A percentile compares a stretch with the other conserved stretches of the same genome.
phyloP scores from a whole-genome alignment of 176 grass and related monocot genomes.

The Hsuehochloa calcarea region DNA sequence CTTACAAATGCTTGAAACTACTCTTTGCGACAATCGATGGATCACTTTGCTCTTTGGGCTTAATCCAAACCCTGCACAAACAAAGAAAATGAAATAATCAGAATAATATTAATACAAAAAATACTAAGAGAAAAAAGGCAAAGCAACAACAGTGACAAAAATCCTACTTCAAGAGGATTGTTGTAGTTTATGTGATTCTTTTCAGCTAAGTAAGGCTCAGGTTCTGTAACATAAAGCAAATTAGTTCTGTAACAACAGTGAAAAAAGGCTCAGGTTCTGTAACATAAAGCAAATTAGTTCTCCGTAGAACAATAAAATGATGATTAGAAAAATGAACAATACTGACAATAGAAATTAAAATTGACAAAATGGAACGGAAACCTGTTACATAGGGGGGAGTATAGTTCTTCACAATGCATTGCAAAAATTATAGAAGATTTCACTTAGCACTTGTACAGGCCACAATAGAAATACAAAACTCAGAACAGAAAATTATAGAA shows the following conservation, averaged over 20 bases:
- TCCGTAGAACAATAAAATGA: background rate
- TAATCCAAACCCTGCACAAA: constrained; percentile 64
- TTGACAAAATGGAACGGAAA: background rate
- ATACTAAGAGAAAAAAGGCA: background rate
- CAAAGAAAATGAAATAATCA: constrained; percentile 27
- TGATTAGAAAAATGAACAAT: background rate
- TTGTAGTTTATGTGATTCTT: constrained; percentile 82
- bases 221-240: constrained; percentile 62
- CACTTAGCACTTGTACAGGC: background rate
- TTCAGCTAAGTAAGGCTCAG: constrained; percentile 80
- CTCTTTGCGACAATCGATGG: constrained; percentile 68
- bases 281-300: constrained; percentile 42
- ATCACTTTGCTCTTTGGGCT: constrained; percentile 69
- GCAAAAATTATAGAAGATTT: background rate
- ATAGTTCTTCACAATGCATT: background rate
- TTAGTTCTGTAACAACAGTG: too few relatives aligned
- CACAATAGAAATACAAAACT: background rate
- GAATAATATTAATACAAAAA: background rate
- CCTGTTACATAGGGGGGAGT: background rate
- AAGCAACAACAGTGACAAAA: constrained; percentile 4
- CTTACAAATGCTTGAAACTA: constrained; percentile 96
- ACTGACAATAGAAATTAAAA: background rate
- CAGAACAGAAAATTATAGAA: background rate
- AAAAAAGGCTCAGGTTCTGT: constrained; percentile 82
- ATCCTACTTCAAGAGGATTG: constrained; percentile 81